Evolutionary conservation across 345 rosid genomes (phyloP).

Genomic region (Iberis pinnata): DNA sequence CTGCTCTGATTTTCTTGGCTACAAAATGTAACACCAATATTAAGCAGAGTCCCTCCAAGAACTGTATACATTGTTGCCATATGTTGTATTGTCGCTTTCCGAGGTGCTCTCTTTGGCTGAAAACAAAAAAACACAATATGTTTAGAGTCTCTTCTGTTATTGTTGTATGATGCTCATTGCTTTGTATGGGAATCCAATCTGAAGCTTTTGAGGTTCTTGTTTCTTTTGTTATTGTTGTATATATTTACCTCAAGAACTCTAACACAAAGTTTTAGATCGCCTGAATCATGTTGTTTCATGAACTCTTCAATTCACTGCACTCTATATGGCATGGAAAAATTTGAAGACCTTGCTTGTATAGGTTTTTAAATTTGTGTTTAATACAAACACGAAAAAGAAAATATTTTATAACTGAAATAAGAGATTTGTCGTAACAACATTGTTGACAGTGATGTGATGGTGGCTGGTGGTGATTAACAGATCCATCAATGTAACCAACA

Average conservation of each 20-base stretch:
- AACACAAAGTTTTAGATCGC: constrained; percentile 85
- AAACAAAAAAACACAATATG: neutral
- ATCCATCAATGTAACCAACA: no score
- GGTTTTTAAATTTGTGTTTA: constrained; percentile 12
- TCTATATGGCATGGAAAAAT: constrained; percentile 81
- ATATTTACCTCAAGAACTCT: constrained; percentile 82
- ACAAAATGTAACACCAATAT: constrained; percentile 68
- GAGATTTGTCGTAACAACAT: no score
- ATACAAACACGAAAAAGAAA: constrained; percentile 1
- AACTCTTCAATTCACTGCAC: constrained; percentile 81
- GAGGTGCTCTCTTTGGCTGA: constrained; percentile 90
- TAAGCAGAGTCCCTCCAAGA: constrained; percentile 69
- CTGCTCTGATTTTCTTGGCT: constrained; percentile 62
- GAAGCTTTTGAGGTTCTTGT: no score
- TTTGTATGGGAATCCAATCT: no score
- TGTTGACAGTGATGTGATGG: no score
- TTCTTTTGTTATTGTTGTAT: no score
- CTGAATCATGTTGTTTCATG: constrained; percentile 80
- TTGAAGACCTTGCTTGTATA: constrained; percentile 68
- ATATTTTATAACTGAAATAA: no score
- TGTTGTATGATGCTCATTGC: neutral
- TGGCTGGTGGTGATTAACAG: no score
- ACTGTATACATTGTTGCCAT: constrained; percentile 93
- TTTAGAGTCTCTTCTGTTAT: neutral
- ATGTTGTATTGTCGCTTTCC: constrained; percentile 73